Evolutionary conservation across 768 basidiomycete species (phyloP).

Genomic region (Serendipita sp.): DNA sequence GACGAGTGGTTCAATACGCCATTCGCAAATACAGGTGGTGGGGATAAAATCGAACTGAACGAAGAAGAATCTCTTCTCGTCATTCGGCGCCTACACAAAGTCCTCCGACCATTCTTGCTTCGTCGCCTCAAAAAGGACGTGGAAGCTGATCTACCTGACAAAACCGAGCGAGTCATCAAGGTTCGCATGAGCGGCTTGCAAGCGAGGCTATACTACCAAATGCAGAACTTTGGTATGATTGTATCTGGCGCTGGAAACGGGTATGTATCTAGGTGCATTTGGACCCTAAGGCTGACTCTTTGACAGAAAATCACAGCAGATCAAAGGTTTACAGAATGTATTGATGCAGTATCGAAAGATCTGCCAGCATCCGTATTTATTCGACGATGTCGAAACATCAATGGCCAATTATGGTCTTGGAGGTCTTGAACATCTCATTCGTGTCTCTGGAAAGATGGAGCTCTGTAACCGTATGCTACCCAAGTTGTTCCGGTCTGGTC

Average conservation of each 20-base stretch:
- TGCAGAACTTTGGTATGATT: slow-evolving; percentile 92
- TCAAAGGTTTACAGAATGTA: slow-evolving; percentile 84
- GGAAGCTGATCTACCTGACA: slow-evolving; percentile 87
- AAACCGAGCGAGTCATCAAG: slow-evolving; percentile 97
- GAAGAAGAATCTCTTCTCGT: slow-evolving; percentile 99
- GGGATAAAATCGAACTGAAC: slow-evolving; percentile 96
- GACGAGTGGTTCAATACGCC: slow-evolving; percentile 99
- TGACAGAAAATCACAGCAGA: slow-evolving; percentile 50
- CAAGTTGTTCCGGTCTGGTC: slow-evolving; percentile 83
- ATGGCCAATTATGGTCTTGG: slow-evolving; percentile 69
- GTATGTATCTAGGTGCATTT: slow-evolving; percentile 25
- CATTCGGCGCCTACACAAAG: slow-evolving; percentile 91
- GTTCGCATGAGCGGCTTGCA: slow-evolving; percentile 87
- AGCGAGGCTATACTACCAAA: slow-evolving; percentile 85
- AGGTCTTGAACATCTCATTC: slow-evolving; percentile 60
- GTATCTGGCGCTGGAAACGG: slow-evolving; percentile 71
- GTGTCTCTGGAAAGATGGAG: slow-evolving; percentile 88
- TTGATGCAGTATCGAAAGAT: slow-evolving; percentile 97
- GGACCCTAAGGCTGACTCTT: slow-evolving; percentile 6
- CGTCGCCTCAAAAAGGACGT: slow-evolving; percentile 92
- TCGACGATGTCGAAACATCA: slow-evolving; percentile 87
- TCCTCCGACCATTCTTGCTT: slow-evolving; percentile 84
- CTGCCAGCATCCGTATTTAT: slow-evolving; percentile 94
- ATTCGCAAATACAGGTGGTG: slow-evolving; percentile 93
- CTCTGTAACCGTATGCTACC: slow-evolving; percentile 80